Base-by-base conservation (phyloP, 2,329 filamentous ascomycete species). In the Diaporthe velutina region DNA sequence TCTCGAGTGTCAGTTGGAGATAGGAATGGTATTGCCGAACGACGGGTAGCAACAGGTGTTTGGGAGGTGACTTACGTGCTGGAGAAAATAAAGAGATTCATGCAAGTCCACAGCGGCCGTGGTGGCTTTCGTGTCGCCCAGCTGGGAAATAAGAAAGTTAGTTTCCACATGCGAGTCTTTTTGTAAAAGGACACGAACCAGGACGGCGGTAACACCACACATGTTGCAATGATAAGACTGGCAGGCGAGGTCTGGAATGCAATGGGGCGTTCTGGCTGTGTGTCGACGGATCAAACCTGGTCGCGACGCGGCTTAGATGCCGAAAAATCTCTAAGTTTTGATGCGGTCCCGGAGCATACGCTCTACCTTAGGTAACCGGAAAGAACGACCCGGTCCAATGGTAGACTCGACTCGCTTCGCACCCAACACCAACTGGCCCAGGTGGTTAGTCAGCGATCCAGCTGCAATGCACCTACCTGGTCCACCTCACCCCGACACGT, bases 61-160 rank as follows among this genome's bases (percentile, higher is more conserved):
- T 40, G n/a, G 3, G 57, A 22, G 38, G 13, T 17, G 19, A 64
- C 25, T 30, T 42, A 64, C 90, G 82, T 95, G 84, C 77, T 84
- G 93, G 13, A 94, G 90, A 79, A 91, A 91, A 83, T 93, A 94
- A n/a, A 94, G 86, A 54, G 90, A 88, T 83, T 94, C 93, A 81
- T 94, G 92, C 55, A 94, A 86, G 78, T 94, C 92, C 76, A 64
- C 38, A 22, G 58, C 58, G 17, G 90, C 86, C 80, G 75, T 64
- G 38, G 58, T 45, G 58, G 58, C 58, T 64, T 64, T 40, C 7
- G 58, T 30, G 77, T 58, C 66, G 78, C 78, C 71, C 81, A 86
- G 76, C 87, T 84, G 79, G 91, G 33, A 40, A 40, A 17, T 15
- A 8, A 40, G 28, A 40, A 40, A 40, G 57, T 60, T 60, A 60